These are phyloP conservation scores for Ophiostoma sp. DNA, from an alignment of 2,329 filamentous ascomycete genomes.

Conservation along the genomic window DNA sequence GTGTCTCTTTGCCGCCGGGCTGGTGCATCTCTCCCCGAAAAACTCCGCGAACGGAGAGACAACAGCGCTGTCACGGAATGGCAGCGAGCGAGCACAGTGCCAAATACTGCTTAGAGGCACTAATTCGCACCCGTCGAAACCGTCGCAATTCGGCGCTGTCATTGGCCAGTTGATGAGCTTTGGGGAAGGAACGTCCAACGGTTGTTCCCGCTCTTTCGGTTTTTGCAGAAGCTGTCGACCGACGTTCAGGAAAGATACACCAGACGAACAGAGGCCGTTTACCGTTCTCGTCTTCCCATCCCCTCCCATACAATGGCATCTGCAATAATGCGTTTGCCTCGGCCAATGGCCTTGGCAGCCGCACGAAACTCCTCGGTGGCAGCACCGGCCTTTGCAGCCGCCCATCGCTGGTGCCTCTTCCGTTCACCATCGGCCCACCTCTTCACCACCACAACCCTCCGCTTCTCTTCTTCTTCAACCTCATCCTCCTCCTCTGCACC, in stretches of 20 bases:
- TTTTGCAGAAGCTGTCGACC: constrained; percentile 3
- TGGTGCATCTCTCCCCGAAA: constrained; percentile 23
- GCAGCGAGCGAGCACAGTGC: constrained; percentile 11
- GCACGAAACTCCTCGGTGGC: neutral
- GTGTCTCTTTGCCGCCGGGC: neutral
- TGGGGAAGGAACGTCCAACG: constrained; percentile 2
- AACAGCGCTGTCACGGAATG: neutral
- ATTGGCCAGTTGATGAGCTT: neutral
- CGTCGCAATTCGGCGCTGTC: neutral
- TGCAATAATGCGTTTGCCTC: constrained; percentile 7
- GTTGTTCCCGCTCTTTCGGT: constrained; percentile 6
- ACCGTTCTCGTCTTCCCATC: neutral
- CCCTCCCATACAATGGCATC: constrained; percentile 12
- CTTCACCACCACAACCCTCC: neutral
- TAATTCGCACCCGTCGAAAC: neutral
- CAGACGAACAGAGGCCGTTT: neutral
- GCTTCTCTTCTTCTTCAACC: neutral
- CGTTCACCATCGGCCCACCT: neutral
- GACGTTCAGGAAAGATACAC: neutral
- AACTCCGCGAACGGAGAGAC: constrained; percentile 24
- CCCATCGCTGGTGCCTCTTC: neutral
- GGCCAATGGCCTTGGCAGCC: constrained; percentile 19
- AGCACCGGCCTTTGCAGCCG: neutral
- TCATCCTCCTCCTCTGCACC: constrained; percentile 9
- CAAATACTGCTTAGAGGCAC: neutral